Evolutionary conservation across 495 filamentous ascomycete genomes (phyloP).

Genomic region (Letharia lupina): DNA sequence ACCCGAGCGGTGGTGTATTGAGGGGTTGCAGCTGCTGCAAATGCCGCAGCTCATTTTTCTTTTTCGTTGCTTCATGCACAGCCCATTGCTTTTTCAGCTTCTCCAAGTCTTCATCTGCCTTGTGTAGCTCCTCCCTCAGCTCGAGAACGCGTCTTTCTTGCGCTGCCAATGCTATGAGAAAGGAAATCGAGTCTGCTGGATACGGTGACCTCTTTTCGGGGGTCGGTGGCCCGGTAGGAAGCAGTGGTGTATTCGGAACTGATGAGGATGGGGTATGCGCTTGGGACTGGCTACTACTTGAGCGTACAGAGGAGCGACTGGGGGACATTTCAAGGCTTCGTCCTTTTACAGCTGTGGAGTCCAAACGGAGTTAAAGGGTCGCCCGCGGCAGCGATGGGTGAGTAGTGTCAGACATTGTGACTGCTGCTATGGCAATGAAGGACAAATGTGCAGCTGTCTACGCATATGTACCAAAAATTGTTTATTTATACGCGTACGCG

Average conservation of each 20-base stretch:
- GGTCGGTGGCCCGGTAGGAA: conserved; percentile 32
- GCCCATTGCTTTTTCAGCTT: conserved; percentile 79
- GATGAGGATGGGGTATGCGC: conserved; percentile 33
- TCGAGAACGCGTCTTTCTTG: conserved; percentile 92
- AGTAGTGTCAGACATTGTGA: conserved; percentile 1
- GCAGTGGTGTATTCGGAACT: conserved; percentile 30
- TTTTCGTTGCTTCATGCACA: conserved; percentile 66
- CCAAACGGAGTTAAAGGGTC: conserved; percentile 3
- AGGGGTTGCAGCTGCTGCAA: conserved; percentile 52
- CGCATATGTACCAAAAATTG: too few species aligned
- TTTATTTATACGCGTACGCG: neutral
- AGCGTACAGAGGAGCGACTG: conserved; percentile 43
- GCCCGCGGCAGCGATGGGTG: neutral
- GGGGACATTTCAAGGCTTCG: conserved; percentile 28
- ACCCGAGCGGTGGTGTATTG: conserved; percentile 30
- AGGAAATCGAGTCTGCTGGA: conserved; percentile 61
- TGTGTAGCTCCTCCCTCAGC: conserved; percentile 74
- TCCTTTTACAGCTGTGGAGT: neutral
- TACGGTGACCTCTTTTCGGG: conserved; percentile 27
- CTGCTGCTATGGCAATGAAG: neutral
- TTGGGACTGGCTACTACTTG: conserved; percentile 24
- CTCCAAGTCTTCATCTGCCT: conserved; percentile 68
- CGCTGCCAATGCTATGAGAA: conserved; percentile 80
- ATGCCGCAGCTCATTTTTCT: conserved; percentile 54
- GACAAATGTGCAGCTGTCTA: neutral